Evolutionary conservation across 768 basidiomycete genomes (phyloP), one percentile per base, ranked within the genome.

Genomic region (Boletus reticulatus): DNA sequence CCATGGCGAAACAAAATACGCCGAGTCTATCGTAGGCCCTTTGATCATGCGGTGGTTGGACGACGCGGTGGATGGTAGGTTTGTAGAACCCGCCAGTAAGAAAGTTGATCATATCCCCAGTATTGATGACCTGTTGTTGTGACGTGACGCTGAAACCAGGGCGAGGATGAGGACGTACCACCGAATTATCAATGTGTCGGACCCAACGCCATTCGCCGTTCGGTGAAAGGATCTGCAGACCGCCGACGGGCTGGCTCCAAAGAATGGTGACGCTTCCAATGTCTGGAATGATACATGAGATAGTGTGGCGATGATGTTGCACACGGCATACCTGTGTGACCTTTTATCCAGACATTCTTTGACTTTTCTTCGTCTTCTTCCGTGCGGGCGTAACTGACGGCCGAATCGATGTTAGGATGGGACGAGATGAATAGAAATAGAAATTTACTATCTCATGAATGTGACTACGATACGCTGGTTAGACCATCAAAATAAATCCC

Each of bases 401-500:
- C 13, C 36, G n/a, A 42, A 8, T 10, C 8, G 38, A 13, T 12
- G 12, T 47, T 36, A 22, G 19, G 14, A 29, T 10, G 4, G 2
- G 42, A 31, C 12, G 6, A 22, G 13, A 42, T 36, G 44, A 37
- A 52, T 9, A 22, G 14, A 17, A 20, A 38, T 19, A 10, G 22
- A 9, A 6, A 34, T 78, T 41, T 55, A 83, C 83, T 86, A 86
- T 71, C 85, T 84, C 83, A 85, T 83, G 68, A 81, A 84, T 32
- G 83, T 74, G 12, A 80, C 84, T 85, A 50, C 31, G 41, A 29
- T 29, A 29, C 27, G 20, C 32, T 11, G 4, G n/a, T 49, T n/a
- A 24, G 46, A 22, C 8, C 20, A 34, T 11, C 2, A 22, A 6
- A 44, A 6, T 16, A 7, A 47, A 29, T 17, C 2, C 6, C 19